Conservation (phyloP, 2,329 filamentous ascomycete species). For the Aspergillus sp. region DNA sequence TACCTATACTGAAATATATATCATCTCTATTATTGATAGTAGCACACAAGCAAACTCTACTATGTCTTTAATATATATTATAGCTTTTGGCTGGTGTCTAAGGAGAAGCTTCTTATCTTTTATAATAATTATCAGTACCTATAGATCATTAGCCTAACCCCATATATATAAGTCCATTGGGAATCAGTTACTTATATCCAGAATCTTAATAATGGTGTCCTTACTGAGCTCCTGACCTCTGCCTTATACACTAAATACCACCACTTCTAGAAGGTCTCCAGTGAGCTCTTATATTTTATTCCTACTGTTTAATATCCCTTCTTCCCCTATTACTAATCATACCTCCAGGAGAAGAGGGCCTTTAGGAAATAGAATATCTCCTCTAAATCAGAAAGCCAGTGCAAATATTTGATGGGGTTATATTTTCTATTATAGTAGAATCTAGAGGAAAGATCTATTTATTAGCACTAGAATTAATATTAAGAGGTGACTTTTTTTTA, state of each 20-base stretch:
- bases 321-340: conserved; percentile 9
- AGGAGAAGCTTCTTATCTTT: conserved; percentile 20
- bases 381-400: conserved; percentile 20
- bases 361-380: conserved; percentile 23
- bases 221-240: conserved; percentile 12
- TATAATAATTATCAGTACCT: conserved; percentile 22
- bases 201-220: conserved; percentile 14
- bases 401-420: conserved; percentile 12
- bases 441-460: conserved; percentile 10
- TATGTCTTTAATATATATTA: conserved; percentile 28
- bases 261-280: conserved; percentile 19
- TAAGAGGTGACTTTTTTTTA: conserved; percentile 6
- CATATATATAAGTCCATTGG: conserved; percentile 1
- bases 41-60: conserved; percentile 23
- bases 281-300: conserved; percentile 13
- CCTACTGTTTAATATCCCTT: conserved; percentile 6
- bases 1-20: conserved; percentile 23
- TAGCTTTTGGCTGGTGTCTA: conserved; percentile 18
- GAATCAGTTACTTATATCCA: conserved; percentile 11
- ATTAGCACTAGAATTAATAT: conserved; percentile 3
- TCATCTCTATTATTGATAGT: conserved; percentile 26
- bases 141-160: conserved; percentile 8
- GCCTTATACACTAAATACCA: conserved; percentile 20
- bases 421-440: conserved; percentile 15
- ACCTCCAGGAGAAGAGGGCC: conserved; percentile 18